Evolutionary conservation across 2,329 filamentous ascomycete species (phyloP).

Genomic region (Stachybotrys elegans): DNA sequence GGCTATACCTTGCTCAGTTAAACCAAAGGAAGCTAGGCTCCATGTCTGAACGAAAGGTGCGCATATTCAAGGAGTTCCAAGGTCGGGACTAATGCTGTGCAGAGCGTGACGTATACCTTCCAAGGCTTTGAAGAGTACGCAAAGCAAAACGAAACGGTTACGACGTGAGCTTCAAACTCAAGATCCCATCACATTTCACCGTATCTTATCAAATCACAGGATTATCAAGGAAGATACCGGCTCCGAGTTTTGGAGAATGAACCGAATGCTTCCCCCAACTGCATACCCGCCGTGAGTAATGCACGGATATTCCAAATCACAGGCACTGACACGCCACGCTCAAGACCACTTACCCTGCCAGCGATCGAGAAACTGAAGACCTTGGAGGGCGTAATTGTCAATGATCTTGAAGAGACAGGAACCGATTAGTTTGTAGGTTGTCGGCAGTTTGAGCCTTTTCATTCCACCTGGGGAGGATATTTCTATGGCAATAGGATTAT

Average conservation of each 20-base stretch:
- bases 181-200: neutral
- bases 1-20: neutral
- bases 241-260: neutral
- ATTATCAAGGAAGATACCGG: neutral
- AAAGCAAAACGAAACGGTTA: conserved; percentile 1
- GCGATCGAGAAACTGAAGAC: neutral
- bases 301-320: neutral
- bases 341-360: neutral
- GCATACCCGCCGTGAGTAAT: neutral
- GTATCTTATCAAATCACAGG: neutral
- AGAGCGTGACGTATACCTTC: neutral
- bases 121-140: neutral
- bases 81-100: neutral
- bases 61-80: neutral
- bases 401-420: neutral
- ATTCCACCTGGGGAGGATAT: too few relatives aligned
- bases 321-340: neutral
- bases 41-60: neutral
- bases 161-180: neutral
- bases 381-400: neutral
- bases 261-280: neutral
- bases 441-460: too few relatives aligned
- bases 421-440: too few relatives aligned
- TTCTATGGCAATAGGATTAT: too few relatives aligned
- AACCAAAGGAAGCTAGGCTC: neutral